Base-by-base conservation (phyloP, 176 grass and related monocot species). In the Carex littledalei region DNA sequence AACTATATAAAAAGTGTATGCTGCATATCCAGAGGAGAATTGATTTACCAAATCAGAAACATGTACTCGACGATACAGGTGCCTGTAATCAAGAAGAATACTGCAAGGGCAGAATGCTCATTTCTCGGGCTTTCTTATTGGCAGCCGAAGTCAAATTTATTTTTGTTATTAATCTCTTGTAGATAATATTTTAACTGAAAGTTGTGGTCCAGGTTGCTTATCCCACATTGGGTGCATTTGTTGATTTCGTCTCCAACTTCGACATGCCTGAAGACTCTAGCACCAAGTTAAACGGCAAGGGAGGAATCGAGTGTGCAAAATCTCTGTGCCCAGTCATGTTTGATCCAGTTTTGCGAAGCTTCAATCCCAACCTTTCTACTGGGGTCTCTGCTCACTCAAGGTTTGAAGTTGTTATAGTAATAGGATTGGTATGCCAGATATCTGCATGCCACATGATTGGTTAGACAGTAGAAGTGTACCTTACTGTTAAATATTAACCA, bases 241-340 rank as follows among this genome's bases (percentile, higher is more conserved):
- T 94, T 77, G 91, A 95, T 55, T 93, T 99, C 73, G 82, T 99
- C 26, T 92, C 88, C 57, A 86, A 99, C 45, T 95, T 94, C 54
- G 91, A 91, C 80, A 89, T 92, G 85, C 72, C 87, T 84, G 91
- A 94, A 0, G 93, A 89, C 13, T 85, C 90, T 50, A 79, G 55
- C 70, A 32, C 88, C 80, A 99, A 92, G 70, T 86, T 76, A 85
- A 86, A 90, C 47, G 88, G 89, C 39, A 95, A 82, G 32, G 62
- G 47, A 87, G 71, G 72, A 81, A 72, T 88, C 22, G 75, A 94
- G n/a, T 88, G 85, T 37, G 86, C 88, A 85, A 94, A 94, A 84
- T 75, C 91, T 85, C 52, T 99, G 18, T 94, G 49, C 64, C 91
- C 96, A 62, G 59, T 84, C 49, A 94, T 98, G 96, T 98, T 99